A percentile compares a stretch with the other conserved stretches of the same genome.
Conservation (phyloP, 163 green algal species). For the Volvox carteri region DNA sequence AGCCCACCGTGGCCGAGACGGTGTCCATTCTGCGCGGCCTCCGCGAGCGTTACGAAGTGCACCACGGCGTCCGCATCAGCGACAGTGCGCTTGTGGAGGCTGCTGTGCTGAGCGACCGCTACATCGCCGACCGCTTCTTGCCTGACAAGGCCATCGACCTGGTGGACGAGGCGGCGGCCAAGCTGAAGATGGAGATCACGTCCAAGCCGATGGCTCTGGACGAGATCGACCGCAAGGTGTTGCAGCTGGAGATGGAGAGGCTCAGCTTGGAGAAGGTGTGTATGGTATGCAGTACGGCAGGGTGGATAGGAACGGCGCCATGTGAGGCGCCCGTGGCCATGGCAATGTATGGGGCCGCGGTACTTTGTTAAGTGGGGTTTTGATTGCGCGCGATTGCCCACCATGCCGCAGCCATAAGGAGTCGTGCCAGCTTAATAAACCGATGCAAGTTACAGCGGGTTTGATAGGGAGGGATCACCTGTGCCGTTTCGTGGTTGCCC, state of each 20-base stretch:
- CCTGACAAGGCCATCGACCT: conserved; percentile 94
- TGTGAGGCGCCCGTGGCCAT: no score
- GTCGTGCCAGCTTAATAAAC: no score
- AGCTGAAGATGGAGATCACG: conserved; percentile 99
- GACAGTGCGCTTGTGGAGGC: conserved; percentile 93
- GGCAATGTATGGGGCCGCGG: no score
- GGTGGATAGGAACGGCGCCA: no score
- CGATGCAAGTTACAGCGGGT: no score
- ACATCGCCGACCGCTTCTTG: conserved; percentile 77
- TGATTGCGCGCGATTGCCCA: no score
- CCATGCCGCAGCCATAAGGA: no score
- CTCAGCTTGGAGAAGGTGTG: conserved; percentile 19
- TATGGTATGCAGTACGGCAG: no score
- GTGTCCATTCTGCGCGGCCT: conserved; percentile 94
- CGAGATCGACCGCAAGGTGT: conserved; percentile 92
- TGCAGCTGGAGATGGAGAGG: conserved; percentile 81
- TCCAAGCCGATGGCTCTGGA: conserved; percentile 93
- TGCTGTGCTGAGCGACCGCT: conserved; percentile 86
- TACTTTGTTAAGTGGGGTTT: no score
- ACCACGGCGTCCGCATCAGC: conserved; percentile 96
- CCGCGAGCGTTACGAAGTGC: conserved; percentile 84
- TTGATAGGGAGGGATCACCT: no score
- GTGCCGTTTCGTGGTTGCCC: no score
- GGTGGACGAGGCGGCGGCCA: conserved; percentile 95
- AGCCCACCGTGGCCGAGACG: conserved; percentile 91